Conservation (phyloP, 805 yeast species). For the Vanderwaltozyma yarrowii region DNA sequence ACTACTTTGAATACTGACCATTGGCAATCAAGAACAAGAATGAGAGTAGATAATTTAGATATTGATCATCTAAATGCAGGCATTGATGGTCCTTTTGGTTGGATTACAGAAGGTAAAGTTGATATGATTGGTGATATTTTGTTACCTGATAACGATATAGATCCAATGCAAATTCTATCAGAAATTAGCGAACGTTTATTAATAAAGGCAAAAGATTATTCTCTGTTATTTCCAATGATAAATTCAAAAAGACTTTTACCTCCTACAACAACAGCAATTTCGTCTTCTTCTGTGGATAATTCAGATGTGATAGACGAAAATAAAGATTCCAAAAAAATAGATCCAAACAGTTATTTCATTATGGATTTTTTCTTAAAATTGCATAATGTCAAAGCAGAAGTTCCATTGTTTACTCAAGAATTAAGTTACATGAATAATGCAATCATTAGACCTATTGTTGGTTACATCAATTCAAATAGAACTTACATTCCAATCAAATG, state of each 20-base stretch:
- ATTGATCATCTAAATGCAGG: slow-evolving; percentile 89
- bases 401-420: slow-evolving; percentile 82
- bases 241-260: slow-evolving; percentile 1
- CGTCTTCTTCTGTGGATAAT: too few species aligned
- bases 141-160: slow-evolving; percentile 45
- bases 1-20: too few species aligned
- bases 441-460: slow-evolving; percentile 86
- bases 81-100: slow-evolving; percentile 89
- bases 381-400: slow-evolving; percentile 78
- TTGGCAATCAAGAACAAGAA: slow-evolving; percentile 59
- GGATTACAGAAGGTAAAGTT: slow-evolving; percentile 89
- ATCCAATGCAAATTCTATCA: slow-evolving; percentile 36
- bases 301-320: too few species aligned
- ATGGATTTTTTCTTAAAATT: slow-evolving; percentile 72
- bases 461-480: slow-evolving; percentile 81
- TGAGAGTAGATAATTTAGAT: slow-evolving; percentile 75
- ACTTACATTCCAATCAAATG: slow-evolving; percentile 85
- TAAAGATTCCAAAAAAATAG: slow-evolving; percentile 7
- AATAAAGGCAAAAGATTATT: slow-evolving; percentile 38
- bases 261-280: too few species aligned
- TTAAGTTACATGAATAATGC: slow-evolving; percentile 89
- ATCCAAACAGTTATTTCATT: slow-evolving; percentile 46
- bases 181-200: slow-evolving; percentile 38
- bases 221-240: slow-evolving; percentile 2
- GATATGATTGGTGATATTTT: slow-evolving; percentile 88